phyloP scores from a whole-genome alignment of 2,329 filamentous ascomycete species.

The Rosellinia necatrix region DNA sequence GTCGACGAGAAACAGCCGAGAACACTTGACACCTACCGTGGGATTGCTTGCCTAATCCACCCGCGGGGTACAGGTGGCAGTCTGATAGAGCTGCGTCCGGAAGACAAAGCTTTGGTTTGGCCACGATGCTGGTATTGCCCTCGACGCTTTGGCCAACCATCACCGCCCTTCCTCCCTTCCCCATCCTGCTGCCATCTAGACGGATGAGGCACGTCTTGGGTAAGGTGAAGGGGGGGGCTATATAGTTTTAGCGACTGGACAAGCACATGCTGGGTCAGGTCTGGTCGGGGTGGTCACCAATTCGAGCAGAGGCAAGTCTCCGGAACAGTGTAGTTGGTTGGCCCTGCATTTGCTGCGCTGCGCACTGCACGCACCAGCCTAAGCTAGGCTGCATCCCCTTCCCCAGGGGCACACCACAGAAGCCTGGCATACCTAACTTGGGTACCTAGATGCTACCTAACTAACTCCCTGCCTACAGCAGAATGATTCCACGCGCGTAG shows the following conservation, averaged over 20 bases:
- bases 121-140: constrained; percentile 1
- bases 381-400: background rate
- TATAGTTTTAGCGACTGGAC: background rate
- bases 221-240: too few species aligned
- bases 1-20: constrained; percentile 12
- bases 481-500: too few species aligned
- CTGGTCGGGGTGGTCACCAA: background rate
- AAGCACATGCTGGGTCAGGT: background rate
- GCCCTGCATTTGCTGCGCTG: too few species aligned
- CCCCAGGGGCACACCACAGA: constrained; percentile 1
- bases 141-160: background rate
- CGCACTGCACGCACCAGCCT: background rate
- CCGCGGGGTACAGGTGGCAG: constrained; percentile 4
- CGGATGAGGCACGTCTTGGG: background rate
- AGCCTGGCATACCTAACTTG: background rate
- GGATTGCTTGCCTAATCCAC: constrained; percentile 5
- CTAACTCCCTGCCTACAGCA: background rate
- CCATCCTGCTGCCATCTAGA: constrained; percentile 9
- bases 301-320: background rate
- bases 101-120: constrained; percentile 1
- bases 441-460: background rate
- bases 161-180: background rate
- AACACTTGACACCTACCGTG: background rate
- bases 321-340: background rate
- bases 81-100: constrained; percentile 1